These are phyloP conservation scores for Penicillium alfredii DNA, from an alignment of 495 filamentous ascomycete genomes.

Conservation along the genomic window DNA sequence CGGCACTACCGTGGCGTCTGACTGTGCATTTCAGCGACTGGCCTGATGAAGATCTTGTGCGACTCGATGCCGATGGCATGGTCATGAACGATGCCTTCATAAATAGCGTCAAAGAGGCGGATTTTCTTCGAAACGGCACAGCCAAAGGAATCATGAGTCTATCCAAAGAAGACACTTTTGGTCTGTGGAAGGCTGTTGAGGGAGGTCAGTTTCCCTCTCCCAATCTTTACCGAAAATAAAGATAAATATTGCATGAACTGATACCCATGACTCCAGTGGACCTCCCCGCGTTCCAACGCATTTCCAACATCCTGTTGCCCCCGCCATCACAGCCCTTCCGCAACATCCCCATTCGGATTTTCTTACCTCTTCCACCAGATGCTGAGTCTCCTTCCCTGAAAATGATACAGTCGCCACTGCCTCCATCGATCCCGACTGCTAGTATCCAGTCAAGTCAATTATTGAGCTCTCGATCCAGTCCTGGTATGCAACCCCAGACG, in stretches of 20 bases:
- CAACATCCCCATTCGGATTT: slow-evolving; percentile 79
- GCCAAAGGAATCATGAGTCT: slow-evolving; percentile 91
- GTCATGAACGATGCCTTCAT: slow-evolving; percentile 78
- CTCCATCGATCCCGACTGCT: slow-evolving; percentile 38
- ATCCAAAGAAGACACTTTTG: slow-evolving; percentile 78
- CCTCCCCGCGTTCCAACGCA: slow-evolving; percentile 60
- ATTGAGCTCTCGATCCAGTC: slow-evolving; percentile 20
- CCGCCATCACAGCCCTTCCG: slow-evolving; percentile 63
- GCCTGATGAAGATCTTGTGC: slow-evolving; percentile 59
- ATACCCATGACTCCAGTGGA: slow-evolving; percentile 50
- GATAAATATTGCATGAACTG: too few species aligned
- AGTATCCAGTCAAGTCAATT: slow-evolving; percentile 23
- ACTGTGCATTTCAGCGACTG: slow-evolving; percentile 73
- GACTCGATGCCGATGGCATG: slow-evolving; percentile 55
- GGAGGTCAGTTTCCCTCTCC: slow-evolving; percentile 71
- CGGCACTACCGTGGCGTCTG: slow-evolving; percentile 68
- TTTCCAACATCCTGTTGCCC: slow-evolving; percentile 75
- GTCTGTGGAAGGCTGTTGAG: slow-evolving; percentile 79
- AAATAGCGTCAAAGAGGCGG: slow-evolving; percentile 93
- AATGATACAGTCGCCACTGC: slow-evolving; percentile 63
- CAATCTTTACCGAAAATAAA: too few species aligned
- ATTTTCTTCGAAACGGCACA: slow-evolving; percentile 84
- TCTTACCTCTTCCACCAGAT: slow-evolving; percentile 66
- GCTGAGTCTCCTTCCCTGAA: slow-evolving; percentile 46
- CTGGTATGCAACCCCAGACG: slow-evolving; percentile 59